Conservation (phyloP, 805 yeast species). For the Saccharomycopsis oosterbeekiorum region DNA sequence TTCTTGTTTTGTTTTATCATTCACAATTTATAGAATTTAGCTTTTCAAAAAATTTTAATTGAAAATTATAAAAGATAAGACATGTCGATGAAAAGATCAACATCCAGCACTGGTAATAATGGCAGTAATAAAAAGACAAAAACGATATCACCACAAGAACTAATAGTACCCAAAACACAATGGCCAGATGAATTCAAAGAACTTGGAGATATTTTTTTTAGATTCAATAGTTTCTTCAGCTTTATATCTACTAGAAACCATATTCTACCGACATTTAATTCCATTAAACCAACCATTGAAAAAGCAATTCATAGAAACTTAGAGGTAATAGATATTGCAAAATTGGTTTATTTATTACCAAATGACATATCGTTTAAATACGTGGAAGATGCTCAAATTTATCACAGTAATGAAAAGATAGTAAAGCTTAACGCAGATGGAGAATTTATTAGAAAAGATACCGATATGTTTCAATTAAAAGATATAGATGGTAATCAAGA, state of each 20-base stretch:
- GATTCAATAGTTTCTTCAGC: conserved; percentile 51
- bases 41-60: not conserved
- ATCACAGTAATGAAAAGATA: conserved; percentile 24
- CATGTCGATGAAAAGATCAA: not conserved
- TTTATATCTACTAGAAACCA: conserved; percentile 54
- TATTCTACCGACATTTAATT: conserved; percentile 46
- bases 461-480: conserved; percentile 42
- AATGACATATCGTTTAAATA: conserved; percentile 62
- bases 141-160: not conserved
- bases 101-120: not conserved
- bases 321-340: conserved; percentile 49
- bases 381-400: conserved; percentile 65
- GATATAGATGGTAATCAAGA: conserved; percentile 27
- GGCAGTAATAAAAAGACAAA: not conserved
- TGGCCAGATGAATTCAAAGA: conserved; percentile 30
- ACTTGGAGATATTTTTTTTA: conserved; percentile 38
- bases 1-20: not conserved
- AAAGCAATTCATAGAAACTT: conserved; percentile 36
- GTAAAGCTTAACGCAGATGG: conserved; percentile 28
- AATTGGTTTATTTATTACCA: conserved; percentile 53
- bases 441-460: conserved; percentile 48
- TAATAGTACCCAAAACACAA: conserved; percentile 1
- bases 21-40: not conserved
- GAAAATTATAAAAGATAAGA: not conserved
- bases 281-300: conserved; percentile 43